phyloP scores from a whole-genome alignment of 2,329 filamentous ascomycete genomes.

The Akanthomyces lecanii region DNA sequence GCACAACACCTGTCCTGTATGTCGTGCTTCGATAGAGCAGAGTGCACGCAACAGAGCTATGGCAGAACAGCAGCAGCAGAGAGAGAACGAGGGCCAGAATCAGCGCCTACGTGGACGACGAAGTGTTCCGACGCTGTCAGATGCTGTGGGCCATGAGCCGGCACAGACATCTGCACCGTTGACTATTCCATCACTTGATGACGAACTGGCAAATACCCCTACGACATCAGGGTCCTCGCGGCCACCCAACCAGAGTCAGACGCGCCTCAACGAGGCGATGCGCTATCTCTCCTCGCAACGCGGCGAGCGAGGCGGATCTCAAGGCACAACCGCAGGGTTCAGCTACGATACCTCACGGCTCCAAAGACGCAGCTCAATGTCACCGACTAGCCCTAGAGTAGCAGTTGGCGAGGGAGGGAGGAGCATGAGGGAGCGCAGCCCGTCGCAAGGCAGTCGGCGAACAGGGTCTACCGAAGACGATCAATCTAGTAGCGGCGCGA shows the following conservation, averaged over 20 bases:
- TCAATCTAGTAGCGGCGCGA: constrained; percentile 32
- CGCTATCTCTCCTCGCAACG: constrained; percentile 28
- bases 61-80: background rate
- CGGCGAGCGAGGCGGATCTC: constrained; percentile 23
- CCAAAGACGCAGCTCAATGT: constrained; percentile 36
- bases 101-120: background rate
- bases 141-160: background rate
- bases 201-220: background rate
- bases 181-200: background rate
- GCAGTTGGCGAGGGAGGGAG: constrained; percentile 28
- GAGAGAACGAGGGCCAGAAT: background rate
- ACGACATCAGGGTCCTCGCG: background rate
- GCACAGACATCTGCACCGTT: background rate
- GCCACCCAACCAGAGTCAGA: constrained; percentile 27
- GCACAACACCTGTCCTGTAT: constrained; percentile 90
- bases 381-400: constrained; percentile 34
- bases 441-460: constrained; percentile 33
- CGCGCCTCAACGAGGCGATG: constrained; percentile 29
- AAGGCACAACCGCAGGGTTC: constrained; percentile 24
- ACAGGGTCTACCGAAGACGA: constrained; percentile 28
- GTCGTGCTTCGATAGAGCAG: constrained; percentile 56
- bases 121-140: background rate
- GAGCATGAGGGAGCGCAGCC: constrained; percentile 36
- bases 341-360: constrained; percentile 32
- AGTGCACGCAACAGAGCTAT: background rate